Base-by-base conservation (phyloP, 495 filamentous ascomycete genomes). In the Penicillium coffeae region DNA sequence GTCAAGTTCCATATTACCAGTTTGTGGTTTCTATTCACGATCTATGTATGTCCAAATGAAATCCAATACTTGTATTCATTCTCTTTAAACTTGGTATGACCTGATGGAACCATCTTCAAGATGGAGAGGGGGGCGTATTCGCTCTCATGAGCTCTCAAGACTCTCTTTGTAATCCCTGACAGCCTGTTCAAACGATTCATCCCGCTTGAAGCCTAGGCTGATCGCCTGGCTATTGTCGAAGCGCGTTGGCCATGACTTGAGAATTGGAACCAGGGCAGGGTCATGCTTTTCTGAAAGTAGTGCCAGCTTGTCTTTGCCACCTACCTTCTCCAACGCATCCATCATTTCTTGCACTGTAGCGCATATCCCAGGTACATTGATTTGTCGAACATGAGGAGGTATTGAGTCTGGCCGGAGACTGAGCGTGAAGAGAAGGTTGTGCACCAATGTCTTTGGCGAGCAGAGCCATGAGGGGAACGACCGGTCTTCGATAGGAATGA, bases 291-390 rank as follows among this genome's bases (percentile, higher is more conserved):
- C 84, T 47, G 60, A 73, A 12, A 90, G 62, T 9, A 83, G 63
- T 49, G 64, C 60, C 62, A 88, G 47, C 62, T 75, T 82, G 3
- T 88, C 84, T 64, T 81, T 71, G 0, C 86, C 86, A 0, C 79
- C 86, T 12, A 86, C 77, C 56, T 75, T 80, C 16, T 71, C 80
- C 58, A 90, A 55, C 18, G 85, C 80, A 58, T 89, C 82, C 73
- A 88, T 77, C 74, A 89, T 78, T 51, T 86, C 82, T 66, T 84
- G 79, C 4, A 88, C 72, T 1, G 76, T 86, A 18, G 84, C 83
- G 19, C 79, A 80, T 33, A 86, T 81, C 0, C 87, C 86, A 0
- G 87, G 87, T 15, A 88, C 69, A 63, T 88, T 87, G 38, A 89
- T 73, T 47, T 80, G 77, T 25, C 86, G 71, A 27, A 75, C 78